Base-by-base conservation (phyloP, 345 rosid species). In the Acer negundo region DNA sequence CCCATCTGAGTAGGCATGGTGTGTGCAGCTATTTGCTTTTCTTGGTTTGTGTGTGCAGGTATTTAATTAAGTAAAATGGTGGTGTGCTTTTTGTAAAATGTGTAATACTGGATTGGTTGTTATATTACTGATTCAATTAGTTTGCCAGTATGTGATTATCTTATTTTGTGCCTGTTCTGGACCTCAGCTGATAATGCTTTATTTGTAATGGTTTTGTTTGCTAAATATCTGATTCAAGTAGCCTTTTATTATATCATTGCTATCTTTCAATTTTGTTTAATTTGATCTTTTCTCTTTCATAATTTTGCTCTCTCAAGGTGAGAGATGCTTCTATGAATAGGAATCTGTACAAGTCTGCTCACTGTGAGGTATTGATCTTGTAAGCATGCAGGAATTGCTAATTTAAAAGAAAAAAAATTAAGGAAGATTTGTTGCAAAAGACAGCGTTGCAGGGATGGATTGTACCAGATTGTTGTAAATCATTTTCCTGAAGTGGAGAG, bases 1-100 rank as follows among this genome's bases (percentile, higher is more conserved):
- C 62, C 76, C 83, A 6, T 71, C 72, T 73, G 74, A 53, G 46
- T 82, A 82, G 79, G 65, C 35, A 7, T 26, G 62, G 22, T 13
- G 63, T 59, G 63, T 7, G 16, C 28, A 35, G 12, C 51, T 69
- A 20, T 19, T 46, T 46, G 49, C 35, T 56, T 13, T 23, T 73
- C 22, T 35, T 10, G 49, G 49, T 46, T 46, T 46, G 49, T 46
- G 49, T 46, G 49, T 11, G 13, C 6, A 35, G 38, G 6, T 35
- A 35, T 35, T 42, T 46, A 46, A 46, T 46, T 46, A 46, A 46
- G 15, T 42, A 6, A 31, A 35, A 65, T 15, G 13, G n/a, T n/a
- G n/a, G n/a, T n/a, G n/a, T n/a, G n/a, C n/a, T n/a, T n/a, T n/a
- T n/a, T n/a, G 15, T 42, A 6, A 31, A 35, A 65, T 15, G 13